Percentiles rank a stretch among this genome's conserved stretches.
Conservation (phyloP, 2,329 filamentous ascomycete genomes). For the Botrytis medusae region DNA sequence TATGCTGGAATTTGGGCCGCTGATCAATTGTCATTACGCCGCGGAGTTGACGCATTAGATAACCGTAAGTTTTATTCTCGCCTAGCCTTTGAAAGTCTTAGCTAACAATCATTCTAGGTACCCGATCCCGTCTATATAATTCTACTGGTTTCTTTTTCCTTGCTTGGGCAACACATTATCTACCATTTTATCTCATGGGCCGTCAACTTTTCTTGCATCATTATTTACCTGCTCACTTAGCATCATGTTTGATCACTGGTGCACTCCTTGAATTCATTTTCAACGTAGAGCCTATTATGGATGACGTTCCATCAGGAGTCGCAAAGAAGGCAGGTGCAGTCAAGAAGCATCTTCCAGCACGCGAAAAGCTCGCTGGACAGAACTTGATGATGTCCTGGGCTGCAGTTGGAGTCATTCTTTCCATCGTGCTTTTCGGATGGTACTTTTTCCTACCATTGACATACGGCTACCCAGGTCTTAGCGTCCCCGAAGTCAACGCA, state of each 20-base stretch:
- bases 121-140: constrained; percentile 93
- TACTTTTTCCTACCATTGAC: constrained; percentile 93
- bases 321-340: constrained; percentile 47
- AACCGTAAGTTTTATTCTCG: constrained; percentile 66
- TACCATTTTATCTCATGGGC: constrained; percentile 97
- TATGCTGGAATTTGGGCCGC: constrained; percentile 89
- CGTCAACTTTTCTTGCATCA: constrained; percentile 97
- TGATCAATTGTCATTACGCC: constrained; percentile 89
- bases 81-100: constrained; percentile 27
- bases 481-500: constrained; percentile 71
- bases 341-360: constrained; percentile 70
- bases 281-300: constrained; percentile 73
- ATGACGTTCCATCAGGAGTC: constrained; percentile 46
- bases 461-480: constrained; percentile 88
- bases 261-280: constrained; percentile 95
- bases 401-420: constrained; percentile 68
- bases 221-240: constrained; percentile 92
- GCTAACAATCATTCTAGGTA: constrained; percentile 55
- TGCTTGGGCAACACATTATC: constrained; percentile 94
- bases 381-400: constrained; percentile 79
- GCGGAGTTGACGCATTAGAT: constrained; percentile 90
- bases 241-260: constrained; percentile 85
- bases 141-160: constrained; percentile 99
- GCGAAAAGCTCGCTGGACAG: constrained; percentile 77
- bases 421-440: constrained; percentile 72